Evolutionary conservation across 177 flowering plant genomes (phyloP).

Genomic region (Vitis hybrid): DNA sequence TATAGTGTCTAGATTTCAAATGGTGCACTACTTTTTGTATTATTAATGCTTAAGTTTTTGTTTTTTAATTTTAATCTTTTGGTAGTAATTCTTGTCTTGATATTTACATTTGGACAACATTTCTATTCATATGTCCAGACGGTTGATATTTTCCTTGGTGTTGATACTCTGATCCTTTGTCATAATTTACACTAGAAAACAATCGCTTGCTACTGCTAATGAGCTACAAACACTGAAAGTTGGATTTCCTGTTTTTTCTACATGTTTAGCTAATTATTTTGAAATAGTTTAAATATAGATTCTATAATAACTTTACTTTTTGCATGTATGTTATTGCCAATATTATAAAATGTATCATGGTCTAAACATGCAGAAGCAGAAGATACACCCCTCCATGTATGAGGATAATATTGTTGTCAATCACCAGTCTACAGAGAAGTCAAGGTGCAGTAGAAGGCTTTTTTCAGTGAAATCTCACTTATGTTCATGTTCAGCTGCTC

Average conservation of each 20-base stretch:
- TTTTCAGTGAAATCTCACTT: conserved; percentile 17
- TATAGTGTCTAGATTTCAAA: too few species aligned
- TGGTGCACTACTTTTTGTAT: too few species aligned
- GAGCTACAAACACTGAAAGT: background rate
- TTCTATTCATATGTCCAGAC: too few species aligned
- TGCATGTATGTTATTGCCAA: background rate
- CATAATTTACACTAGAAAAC: background rate
- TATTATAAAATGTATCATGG: background rate
- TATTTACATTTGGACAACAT: too few species aligned
- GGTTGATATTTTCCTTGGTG: background rate
- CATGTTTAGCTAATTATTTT: background rate
- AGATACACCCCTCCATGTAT: conserved; percentile 55
- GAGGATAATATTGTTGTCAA: conserved; percentile 27
- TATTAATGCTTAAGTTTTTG: too few species aligned
- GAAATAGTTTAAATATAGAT: background rate
- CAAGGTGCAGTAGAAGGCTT: conserved; percentile 42
- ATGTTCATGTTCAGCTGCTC: conserved; percentile 21
- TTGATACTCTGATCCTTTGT: background rate
- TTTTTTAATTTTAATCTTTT: too few species aligned
- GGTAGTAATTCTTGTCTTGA: too few species aligned
- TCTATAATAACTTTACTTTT: background rate
- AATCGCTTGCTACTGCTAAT: background rate
- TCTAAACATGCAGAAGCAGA: conserved; percentile 44
- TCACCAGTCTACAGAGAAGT: conserved; percentile 25
- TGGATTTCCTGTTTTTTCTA: background rate